Base-by-base conservation (phyloP, 345 rosid genomes). In the Physaria fendleri region DNA sequence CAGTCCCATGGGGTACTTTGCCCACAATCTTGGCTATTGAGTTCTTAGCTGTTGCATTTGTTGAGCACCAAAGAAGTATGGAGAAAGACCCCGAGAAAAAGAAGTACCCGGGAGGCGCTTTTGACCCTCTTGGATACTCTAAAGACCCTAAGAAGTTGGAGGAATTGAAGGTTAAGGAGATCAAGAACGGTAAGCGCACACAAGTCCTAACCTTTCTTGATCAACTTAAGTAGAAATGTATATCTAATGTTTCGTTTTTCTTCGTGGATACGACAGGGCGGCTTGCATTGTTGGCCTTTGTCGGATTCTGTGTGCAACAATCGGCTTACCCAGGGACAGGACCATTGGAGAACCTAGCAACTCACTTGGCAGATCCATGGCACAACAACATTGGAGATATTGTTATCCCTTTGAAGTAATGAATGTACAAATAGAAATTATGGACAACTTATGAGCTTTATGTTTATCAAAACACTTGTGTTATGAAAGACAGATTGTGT, bases 41-140 rank as follows among this genome's bases (percentile, higher is more conserved):
- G 67, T 93, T 93, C 83, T 2, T 93, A 0, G 77, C 97, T 60
- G 83, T 93, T 21, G 77, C 95, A 35, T 89, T 93, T 11, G 97
- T 86, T 0, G 99, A 93, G 85, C 97, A 93, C 81, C 99, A 93
- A 65, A 81, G 99, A 13, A 93, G 94, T 81, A 89, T 88, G 94
- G 99, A 93, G 89, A 93, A 89, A 72, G 89, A 89, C 75, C 66
- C 88, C 0, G 99, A 85, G 84, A 93, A 80, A 78, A 88, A 78
- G 86, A 93, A 93, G 82, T 93, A 93, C 79, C 97, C 97, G 0
- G 99, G 99, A 34, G 97, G 97, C 15, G 97, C 99, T 40, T 93
- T 93, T 29, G 99, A 93, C 35, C 99, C 99, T 8, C 68, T 93
- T 53, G 97, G 99, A 34, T 93, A 79, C 87, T 93, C 95, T 50